phyloP scores from a whole-genome alignment of 345 rosid species.

The Ceriops zippeliana region DNA sequence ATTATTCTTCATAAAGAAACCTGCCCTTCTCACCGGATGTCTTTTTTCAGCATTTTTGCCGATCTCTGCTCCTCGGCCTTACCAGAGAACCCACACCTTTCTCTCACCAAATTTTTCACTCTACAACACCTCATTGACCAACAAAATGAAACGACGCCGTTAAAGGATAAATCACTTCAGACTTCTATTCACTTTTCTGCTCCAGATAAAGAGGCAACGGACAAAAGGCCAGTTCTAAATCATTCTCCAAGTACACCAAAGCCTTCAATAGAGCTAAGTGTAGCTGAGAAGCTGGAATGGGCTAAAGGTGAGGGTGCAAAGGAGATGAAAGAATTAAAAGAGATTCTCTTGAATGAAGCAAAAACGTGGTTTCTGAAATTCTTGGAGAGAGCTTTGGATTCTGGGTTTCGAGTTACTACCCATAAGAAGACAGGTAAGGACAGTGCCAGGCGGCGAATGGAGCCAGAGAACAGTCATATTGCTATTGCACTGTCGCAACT shows the following conservation, averaged over 20 bases:
- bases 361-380: conserved; percentile 75
- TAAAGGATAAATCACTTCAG: conserved; percentile 42
- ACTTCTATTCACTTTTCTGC: conserved; percentile 19
- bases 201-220: conserved; percentile 37
- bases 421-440: conserved; percentile 51
- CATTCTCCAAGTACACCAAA: conserved; percentile 32
- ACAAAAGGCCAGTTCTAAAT: conserved; percentile 31
- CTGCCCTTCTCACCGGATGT: background rate
- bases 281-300: conserved; percentile 74
- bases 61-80: conserved; percentile 74
- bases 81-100: conserved; percentile 56
- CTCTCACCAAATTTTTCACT: conserved; percentile 66
- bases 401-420: conserved; percentile 41
- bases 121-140: conserved; percentile 64
- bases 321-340: conserved; percentile 52
- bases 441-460: conserved; percentile 29
- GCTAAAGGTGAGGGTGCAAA: conserved; percentile 54
- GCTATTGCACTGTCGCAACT: conserved; percentile 76
- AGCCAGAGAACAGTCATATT: conserved; percentile 53
- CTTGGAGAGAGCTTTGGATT: conserved; percentile 69
- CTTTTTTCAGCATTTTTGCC: conserved; percentile 61
- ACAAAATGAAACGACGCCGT: conserved; percentile 30
- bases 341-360: conserved; percentile 50
- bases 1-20: background rate
- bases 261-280: conserved; percentile 33